phyloP scores from a whole-genome alignment of 1,139 yeast species.

The Debaryomycetaceae sp. region DNA sequence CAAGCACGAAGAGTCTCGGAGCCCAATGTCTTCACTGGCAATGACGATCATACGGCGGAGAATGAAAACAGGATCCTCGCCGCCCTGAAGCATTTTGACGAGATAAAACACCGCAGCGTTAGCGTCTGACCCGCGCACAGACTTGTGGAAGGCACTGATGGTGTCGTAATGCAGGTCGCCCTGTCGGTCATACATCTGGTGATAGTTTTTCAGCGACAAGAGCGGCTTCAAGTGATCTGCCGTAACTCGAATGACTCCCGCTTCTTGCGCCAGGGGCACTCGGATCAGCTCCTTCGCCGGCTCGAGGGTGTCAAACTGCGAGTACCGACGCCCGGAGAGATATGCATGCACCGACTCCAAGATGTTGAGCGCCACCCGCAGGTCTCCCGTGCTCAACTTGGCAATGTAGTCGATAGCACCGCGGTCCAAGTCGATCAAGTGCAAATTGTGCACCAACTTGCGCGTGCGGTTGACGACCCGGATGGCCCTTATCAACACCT shows the following conservation, averaged over 20 bases:
- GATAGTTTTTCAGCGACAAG: constrained; percentile 37
- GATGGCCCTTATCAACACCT: constrained; percentile 61
- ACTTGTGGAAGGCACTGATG: constrained; percentile 89
- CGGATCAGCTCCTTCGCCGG: constrained; percentile 17
- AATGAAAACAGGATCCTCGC: constrained; percentile 92
- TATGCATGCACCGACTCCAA: constrained; percentile 52
- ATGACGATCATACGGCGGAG: constrained; percentile 89
- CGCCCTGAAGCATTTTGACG: constrained; percentile 83
- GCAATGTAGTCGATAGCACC: constrained; percentile 69
- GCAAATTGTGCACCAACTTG: constrained; percentile 33
- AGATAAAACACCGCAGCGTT: constrained; percentile 87
- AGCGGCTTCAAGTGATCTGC: constrained; percentile 36
- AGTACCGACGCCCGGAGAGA: constrained; percentile 30
- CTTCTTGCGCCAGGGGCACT: constrained; percentile 13
- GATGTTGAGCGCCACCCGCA: constrained; percentile 74
- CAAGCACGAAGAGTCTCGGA: constrained; percentile 74
- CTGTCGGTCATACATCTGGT: constrained; percentile 72
- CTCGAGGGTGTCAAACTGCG: constrained; percentile 12
- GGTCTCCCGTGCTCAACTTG: constrained; percentile 82
- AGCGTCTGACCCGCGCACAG: constrained; percentile 81
- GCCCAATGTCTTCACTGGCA: constrained; percentile 87
- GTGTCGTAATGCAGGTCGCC: constrained; percentile 95
- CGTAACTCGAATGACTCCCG: constrained; percentile 30
- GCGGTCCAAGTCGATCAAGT: constrained; percentile 47
- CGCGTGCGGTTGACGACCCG: constrained; percentile 57